Evolutionary conservation across 2,329 filamentous ascomycete genomes (phyloP).

Genomic region (Cryphonectria naterciae): DNA sequence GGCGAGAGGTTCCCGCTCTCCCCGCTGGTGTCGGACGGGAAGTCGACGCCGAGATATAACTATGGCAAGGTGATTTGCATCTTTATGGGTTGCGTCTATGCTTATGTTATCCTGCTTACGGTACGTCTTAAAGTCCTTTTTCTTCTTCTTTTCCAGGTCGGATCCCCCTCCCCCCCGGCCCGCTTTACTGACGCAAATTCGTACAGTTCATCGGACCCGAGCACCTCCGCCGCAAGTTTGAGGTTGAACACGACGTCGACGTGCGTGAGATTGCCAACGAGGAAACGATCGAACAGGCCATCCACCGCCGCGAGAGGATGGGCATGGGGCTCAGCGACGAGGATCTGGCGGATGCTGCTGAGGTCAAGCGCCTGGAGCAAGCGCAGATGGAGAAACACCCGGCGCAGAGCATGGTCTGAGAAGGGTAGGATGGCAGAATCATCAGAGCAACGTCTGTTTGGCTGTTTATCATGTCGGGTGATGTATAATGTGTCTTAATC

Average conservation of each 20-base stretch:
- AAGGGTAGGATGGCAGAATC: not conserved
- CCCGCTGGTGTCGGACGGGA: constrained; percentile 41
- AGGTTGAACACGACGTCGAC: constrained; percentile 53
- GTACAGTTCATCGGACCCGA: constrained; percentile 59
- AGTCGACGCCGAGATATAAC: constrained; percentile 60
- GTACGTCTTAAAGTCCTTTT: not conserved
- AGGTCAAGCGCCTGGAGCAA: constrained; percentile 24
- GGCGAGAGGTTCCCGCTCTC: constrained; percentile 76
- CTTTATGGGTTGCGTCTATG: constrained; percentile 85
- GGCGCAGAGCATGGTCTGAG: constrained; percentile 6
- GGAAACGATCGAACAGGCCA: constrained; percentile 41
- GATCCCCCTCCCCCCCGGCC: too few relatives aligned
- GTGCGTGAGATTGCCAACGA: constrained; percentile 51
- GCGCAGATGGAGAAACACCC: constrained; percentile 11
- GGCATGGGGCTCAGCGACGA: constrained; percentile 41
- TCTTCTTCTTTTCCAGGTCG: too few relatives aligned
- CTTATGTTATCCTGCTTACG: constrained; percentile 63
- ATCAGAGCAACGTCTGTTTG: not conserved
- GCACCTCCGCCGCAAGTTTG: constrained; percentile 55
- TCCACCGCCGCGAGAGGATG: constrained; percentile 49
- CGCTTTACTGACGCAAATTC: not conserved
- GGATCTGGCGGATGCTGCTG: constrained; percentile 25
- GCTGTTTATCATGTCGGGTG: not conserved
- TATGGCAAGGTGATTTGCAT: constrained; percentile 88
- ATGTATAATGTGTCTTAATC: not conserved